Evolutionary conservation across 768 basidiomycete species (phyloP).

Genomic region (Lanmaoa pseudosensibilis): DNA sequence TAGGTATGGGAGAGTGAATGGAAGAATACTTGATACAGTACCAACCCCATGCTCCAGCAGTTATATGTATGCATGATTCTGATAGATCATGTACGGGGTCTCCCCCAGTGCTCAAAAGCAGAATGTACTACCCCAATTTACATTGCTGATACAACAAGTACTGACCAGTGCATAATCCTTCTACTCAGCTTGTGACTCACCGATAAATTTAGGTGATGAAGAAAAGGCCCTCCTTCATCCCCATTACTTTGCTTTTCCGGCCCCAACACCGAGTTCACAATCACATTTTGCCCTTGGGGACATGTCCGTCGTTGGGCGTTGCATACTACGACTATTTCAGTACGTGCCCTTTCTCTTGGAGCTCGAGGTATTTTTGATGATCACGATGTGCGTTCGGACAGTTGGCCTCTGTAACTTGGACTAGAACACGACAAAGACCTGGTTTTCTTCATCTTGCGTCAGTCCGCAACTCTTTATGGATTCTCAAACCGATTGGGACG

Average conservation of each 20-base stretch:
- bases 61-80: no score
- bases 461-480: not conserved
- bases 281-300: no score
- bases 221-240: not conserved
- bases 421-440: not conserved
- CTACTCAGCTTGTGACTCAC: no score
- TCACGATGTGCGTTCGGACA: no score
- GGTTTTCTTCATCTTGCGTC: not conserved
- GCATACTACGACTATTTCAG: no score
- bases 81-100: not conserved
- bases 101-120: not conserved
- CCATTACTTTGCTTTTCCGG: no score
- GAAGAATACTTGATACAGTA: not conserved
- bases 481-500: not conserved
- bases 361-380: no score
- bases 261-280: no score
- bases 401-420: no score
- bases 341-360: no score
- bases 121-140: not conserved
- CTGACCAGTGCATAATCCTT: not conserved
- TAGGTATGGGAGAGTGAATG: conserved; percentile 30
- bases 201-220: not conserved
- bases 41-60: not conserved
- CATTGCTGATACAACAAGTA: not conserved
- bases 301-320: no score